phyloP scores from a whole-genome alignment of 1,284 basidiomycete genomes.

The Leccinum pachyderme region DNA sequence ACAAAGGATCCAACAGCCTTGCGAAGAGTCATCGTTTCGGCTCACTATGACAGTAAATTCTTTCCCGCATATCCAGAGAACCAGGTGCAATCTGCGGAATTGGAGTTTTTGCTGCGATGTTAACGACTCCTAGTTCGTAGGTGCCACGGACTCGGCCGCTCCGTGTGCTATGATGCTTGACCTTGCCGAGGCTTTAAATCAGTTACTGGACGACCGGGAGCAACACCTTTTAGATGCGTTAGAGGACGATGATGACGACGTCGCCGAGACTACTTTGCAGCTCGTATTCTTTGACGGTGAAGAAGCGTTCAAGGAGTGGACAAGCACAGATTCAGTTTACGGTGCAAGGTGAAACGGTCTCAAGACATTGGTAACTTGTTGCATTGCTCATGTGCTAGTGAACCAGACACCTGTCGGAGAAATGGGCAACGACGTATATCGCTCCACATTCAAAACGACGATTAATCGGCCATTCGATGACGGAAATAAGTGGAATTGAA shows the following conservation, averaged over 20 bases:
- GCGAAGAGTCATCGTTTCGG: slow-evolving; percentile 82
- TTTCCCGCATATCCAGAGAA: slow-evolving; percentile 70
- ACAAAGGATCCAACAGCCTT: slow-evolving; percentile 90
- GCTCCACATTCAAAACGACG: slow-evolving; percentile 60
- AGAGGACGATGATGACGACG: slow-evolving; percentile 69
- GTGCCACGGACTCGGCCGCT: slow-evolving; percentile 96
- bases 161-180: slow-evolving; percentile 94
- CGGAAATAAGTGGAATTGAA: slow-evolving; percentile 78
- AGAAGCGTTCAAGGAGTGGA: slow-evolving; percentile 94
- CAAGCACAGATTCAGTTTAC: slow-evolving; percentile 87
- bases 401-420: slow-evolving; percentile 76
- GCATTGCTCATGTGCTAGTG: slow-evolving; percentile 3
- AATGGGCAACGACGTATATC: slow-evolving; percentile 75
- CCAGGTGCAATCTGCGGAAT: slow-evolving; percentile 49
- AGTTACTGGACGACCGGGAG: slow-evolving; percentile 63
- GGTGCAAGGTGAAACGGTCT: slow-evolving; percentile 68
- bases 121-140: slow-evolving; percentile 71
- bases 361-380: neutral
- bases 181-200: slow-evolving; percentile 77
- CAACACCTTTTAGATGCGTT: slow-evolving; percentile 53
- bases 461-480: slow-evolving; percentile 49
- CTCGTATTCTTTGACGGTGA: slow-evolving; percentile 99
- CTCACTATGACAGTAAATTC: slow-evolving; percentile 97
- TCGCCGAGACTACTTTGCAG: slow-evolving; percentile 83
- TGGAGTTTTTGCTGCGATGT: neutral